Evolutionary conservation across 2,329 filamentous ascomycete species (phyloP), one percentile per base, ranked within the genome.

Genomic region (Lachnellula arida): DNA sequence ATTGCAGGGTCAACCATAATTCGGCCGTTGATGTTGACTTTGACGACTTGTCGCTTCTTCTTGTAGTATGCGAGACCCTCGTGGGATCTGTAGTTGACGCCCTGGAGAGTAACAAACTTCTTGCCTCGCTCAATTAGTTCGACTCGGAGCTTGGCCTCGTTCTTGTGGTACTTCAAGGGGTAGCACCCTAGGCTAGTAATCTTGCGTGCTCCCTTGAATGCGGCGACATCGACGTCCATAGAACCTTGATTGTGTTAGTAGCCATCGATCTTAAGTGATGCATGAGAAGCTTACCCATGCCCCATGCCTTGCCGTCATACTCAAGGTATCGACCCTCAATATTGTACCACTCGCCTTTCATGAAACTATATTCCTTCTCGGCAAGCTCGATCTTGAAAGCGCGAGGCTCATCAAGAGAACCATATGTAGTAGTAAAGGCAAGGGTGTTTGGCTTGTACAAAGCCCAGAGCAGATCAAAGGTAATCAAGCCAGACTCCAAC

Each of bases 401-500:
- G 15, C 89, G 82, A 2, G 90, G 88, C 64, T 94, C 86, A 40
- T 93, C 88, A 14, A 78, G 74, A 37, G 83, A 85, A 3, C 88
- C 88, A 60, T 96, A 96, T 0, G 89, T 93, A 0, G 84, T 82
- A 0, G 87, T 84, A 68, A 87, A 93, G 1, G 84, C 87, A 19
- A 96, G 81, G 0, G 89, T 91, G 65, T 91, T 89, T 0, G 91
- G 91, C 67, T 94, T 95, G 80, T 88, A 95, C 3, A 96, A 74
- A 0, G 91, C 90, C 91, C 91, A 96, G 1, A 95, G 76, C 2
- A 95, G 79, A 55, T 96, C 90, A 64, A 92, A 96, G 0, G 90
- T 95, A 68, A 96, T 95, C 46, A 91, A 84, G 8, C 90, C 89
- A 34, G 86, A 88, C 60, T 91, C 82, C 2, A 96, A 76, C 73